Conservation (phyloP, 225 moss, liverwort and hornwort genomes). For the Rhytidiadelphus loreus region DNA sequence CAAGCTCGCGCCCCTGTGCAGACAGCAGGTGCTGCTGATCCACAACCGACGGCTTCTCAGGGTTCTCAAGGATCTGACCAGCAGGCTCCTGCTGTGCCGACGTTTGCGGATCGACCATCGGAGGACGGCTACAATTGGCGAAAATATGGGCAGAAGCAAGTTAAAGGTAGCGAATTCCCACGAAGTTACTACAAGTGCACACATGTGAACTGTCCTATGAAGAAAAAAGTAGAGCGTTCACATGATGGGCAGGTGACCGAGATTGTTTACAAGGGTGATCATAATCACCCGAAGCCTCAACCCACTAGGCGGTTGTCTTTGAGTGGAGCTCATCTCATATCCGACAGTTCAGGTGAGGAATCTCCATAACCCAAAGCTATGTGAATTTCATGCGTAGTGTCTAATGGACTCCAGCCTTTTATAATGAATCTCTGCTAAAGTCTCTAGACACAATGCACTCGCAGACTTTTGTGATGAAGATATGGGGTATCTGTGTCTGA, state of each 20-base stretch:
- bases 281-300: slow-evolving; percentile 92
- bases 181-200: slow-evolving; percentile 99
- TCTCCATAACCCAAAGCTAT: background rate
- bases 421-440: background rate
- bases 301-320: slow-evolving; percentile 78
- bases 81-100: slow-evolving; percentile 30
- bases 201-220: slow-evolving; percentile 83
- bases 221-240: slow-evolving; percentile 98
- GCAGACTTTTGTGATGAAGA: background rate
- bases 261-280: slow-evolving; percentile 97
- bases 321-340: slow-evolving; percentile 69
- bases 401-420: background rate
- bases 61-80: slow-evolving; percentile 49
- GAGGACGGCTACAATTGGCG: slow-evolving; percentile 99
- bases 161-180: slow-evolving; percentile 94
- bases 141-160: slow-evolving; percentile 99
- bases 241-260: slow-evolving; percentile 98
- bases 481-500: background rate
- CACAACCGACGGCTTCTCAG: slow-evolving; percentile 21
- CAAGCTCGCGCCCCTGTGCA: slow-evolving; percentile 26
- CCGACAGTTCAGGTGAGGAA: slow-evolving; percentile 52
- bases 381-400: background rate
- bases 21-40: slow-evolving; percentile 16
- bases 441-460: background rate
- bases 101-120: slow-evolving; percentile 68